Evolutionary conservation across 768 basidiomycete species (phyloP).

Genomic region (Tricholoma bakamatsutake): DNA sequence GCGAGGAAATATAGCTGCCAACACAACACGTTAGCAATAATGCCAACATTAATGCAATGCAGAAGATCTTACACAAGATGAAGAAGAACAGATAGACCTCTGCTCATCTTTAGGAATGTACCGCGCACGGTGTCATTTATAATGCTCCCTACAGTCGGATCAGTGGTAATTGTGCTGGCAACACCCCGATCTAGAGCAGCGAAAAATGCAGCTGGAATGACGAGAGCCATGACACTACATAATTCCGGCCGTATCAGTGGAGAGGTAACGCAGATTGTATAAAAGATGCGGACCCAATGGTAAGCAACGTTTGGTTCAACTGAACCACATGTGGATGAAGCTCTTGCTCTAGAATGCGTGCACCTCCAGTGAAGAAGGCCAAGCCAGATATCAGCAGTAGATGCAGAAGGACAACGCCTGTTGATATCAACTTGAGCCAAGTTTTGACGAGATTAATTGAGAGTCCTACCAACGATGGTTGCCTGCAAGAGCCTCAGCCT

Average conservation of each 20-base stretch:
- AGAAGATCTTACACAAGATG: conserved; percentile 44
- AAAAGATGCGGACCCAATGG: conserved; percentile 47
- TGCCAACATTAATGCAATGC: neutral
- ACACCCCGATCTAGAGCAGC: conserved; percentile 43
- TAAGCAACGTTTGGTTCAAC: conserved; percentile 64
- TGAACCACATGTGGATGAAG: conserved; percentile 60
- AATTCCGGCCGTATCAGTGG: neutral
- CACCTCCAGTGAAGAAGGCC: conserved; percentile 68
- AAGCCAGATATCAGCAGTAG: conserved; percentile 66
- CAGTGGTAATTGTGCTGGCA: conserved; percentile 6
- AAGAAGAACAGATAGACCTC: conserved; percentile 59
- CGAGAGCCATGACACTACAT: conserved; percentile 51
- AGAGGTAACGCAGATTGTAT: neutral
- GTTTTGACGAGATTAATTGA: neutral
- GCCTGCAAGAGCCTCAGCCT: conserved; percentile 63
- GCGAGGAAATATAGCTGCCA: conserved; percentile 56
- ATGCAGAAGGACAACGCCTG: conserved; percentile 70
- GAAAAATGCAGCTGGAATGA: conserved; percentile 66
- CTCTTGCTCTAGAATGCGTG: conserved; percentile 60
- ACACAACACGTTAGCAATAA: neutral
- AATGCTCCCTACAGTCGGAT: conserved; percentile 17
- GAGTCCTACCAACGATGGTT: conserved; percentile 52
- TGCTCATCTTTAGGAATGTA: conserved; percentile 54
- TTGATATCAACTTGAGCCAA: neutral
- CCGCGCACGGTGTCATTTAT: conserved; percentile 39